A percentile compares a stretch with the other conserved stretches of the same genome.
Conservation (phyloP, 2,329 filamentous ascomycete species). For the Ilyonectria mors-panacis region DNA sequence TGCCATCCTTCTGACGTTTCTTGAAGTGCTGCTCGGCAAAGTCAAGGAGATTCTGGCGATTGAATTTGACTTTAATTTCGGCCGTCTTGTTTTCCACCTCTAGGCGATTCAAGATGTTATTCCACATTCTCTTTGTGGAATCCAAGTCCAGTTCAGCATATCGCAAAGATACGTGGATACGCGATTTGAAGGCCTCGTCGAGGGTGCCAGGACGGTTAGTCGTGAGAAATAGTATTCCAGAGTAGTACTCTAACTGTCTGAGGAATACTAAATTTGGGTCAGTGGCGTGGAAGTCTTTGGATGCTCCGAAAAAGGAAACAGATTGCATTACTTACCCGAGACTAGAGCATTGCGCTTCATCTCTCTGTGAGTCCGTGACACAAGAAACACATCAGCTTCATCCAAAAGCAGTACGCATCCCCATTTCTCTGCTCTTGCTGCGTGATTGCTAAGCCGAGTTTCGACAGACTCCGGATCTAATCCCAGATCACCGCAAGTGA, state of each 20-base stretch:
- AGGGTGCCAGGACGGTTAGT: constrained; percentile 19
- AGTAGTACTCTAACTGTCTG: constrained; percentile 19
- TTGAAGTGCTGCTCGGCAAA: constrained; percentile 18
- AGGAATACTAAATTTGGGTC: constrained; percentile 14
- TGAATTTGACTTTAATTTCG: constrained; percentile 13
- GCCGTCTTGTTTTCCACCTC: background rate
- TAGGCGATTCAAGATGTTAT: constrained; percentile 8
- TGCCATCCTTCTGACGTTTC: background rate
- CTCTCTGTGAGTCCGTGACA: constrained; percentile 5
- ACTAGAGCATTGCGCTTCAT: constrained; percentile 16
- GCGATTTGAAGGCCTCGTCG: constrained; percentile 22
- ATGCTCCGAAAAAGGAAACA: background rate
- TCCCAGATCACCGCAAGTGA: constrained; percentile 12
- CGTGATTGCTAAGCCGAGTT: background rate
- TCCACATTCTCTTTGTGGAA: constrained; percentile 6
- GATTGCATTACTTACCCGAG: constrained; percentile 6
- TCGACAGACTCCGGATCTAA: constrained; percentile 5
- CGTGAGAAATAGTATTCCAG: constrained; percentile 17
- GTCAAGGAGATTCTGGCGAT: constrained; percentile 6
- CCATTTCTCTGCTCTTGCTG: constrained; percentile 7
- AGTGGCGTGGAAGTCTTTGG: background rate
- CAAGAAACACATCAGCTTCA: constrained; percentile 23
- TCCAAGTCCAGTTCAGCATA: background rate
- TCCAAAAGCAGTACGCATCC: constrained; percentile 18
- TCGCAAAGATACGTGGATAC: constrained; percentile 11